Base-by-base conservation (phyloP, 371 early-diverging fungal species). In the Rhizopus delemar region DNA sequence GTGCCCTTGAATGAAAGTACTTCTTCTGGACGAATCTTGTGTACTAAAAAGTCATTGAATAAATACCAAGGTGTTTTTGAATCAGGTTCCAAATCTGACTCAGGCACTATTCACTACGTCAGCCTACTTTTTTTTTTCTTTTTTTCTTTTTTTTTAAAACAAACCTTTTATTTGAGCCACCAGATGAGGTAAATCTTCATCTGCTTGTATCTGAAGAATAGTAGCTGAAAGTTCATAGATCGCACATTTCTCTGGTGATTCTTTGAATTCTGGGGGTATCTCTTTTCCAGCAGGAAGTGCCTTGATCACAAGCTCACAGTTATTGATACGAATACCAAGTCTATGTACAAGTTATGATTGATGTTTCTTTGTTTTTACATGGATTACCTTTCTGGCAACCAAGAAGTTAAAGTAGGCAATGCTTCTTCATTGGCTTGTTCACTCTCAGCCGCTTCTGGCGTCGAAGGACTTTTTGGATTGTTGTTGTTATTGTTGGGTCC, bases 11-110 rank as follows among this genome's bases (percentile, higher is more conserved):
- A 86, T 11, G 82, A 80, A 4, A 82, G 66, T 0, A 88, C 92
- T 59, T 93, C 91, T 22, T 79, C 78, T 35, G 79, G 84, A 0
- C 85, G 69, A 6, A 93, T 84, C 8, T 82, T 80, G 52, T 90
- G 87, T 0, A 96, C 97, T 54, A 91, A 75, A 66, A 97, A 97
- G 75, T 96, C 97, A 68, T 97, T 97, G 68, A 97, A 95, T 4
- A 94, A 66, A 62, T 89, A 85, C 98, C 98, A 97, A 5, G 77
- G 72, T 15, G 80, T 67, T 53, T 74, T 76, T 16, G 74, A 66
- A 4, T 60, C 49, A 5, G 48, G 39, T 41, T 73, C 72, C 9
- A 71, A 38, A 48, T 78, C 81, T 11, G 59, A 59, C 11, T 70
- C 71, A 45, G 76, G 68, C 46, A 73, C 69, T 70, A 54, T n/a